These are phyloP conservation scores for Mycena indigotica DNA, from an alignment of 768 basidiomycete species.

Conservation along the genomic window DNA sequence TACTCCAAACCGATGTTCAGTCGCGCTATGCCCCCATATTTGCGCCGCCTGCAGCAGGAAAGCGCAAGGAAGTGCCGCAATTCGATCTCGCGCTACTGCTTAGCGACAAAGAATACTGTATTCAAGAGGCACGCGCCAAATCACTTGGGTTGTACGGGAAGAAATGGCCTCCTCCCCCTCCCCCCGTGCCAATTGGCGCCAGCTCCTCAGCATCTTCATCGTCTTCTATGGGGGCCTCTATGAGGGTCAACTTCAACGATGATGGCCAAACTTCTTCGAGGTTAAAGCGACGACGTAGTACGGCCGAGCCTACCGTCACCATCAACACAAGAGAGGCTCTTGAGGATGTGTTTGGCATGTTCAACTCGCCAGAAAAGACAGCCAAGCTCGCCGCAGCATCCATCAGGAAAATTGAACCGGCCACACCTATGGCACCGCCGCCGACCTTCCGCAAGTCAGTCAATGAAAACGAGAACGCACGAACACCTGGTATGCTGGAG, in stretches of 20 bases:
- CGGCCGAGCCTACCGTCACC: constrained; percentile 83
- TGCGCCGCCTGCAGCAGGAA: constrained; percentile 66
- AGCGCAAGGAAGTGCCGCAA: constrained; percentile 69
- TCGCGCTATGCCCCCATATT: constrained; percentile 73
- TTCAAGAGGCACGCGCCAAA: constrained; percentile 79
- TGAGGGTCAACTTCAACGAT: constrained; percentile 62
- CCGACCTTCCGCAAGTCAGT: constrained; percentile 33
- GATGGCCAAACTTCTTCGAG: constrained; percentile 52
- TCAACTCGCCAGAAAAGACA: constrained; percentile 86
- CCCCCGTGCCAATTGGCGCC: constrained; percentile 38
- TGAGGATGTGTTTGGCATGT: constrained; percentile 94
- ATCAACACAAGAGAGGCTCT: constrained; percentile 97
- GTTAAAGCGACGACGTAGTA: constrained; percentile 48
- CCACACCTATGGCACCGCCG: constrained; percentile 46
- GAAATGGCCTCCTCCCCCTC: constrained; percentile 74
- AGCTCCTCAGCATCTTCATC: constrained; percentile 28
- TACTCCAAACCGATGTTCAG: constrained; percentile 43
- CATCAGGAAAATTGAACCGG: constrained; percentile 70
- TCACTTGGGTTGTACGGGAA: constrained; percentile 83
- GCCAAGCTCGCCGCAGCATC: constrained; percentile 56
- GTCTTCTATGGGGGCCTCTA: constrained; percentile 39
- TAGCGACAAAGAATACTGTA: constrained; percentile 85
- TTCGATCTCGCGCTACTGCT: constrained; percentile 72
- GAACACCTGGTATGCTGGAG: constrained; percentile 36
- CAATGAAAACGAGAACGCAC: constrained; percentile 44